A percentile compares a stretch with the other conserved stretches of the same genome.
These are phyloP conservation scores for Coprinopsis cinerea DNA, from an alignment of 768 basidiomycete genomes.

Conservation along the genomic window DNA sequence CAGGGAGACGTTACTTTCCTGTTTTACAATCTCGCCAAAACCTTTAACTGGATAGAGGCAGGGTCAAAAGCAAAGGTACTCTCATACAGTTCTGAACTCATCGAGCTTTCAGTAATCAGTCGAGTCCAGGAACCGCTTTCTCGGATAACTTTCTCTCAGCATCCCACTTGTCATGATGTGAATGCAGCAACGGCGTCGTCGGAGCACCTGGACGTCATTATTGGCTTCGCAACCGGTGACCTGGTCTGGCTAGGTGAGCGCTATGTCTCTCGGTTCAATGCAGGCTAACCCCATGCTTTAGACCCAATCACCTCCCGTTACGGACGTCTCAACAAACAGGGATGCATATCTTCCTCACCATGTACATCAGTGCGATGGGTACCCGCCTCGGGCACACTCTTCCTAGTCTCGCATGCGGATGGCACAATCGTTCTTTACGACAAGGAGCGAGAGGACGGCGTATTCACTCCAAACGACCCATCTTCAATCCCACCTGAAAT, in stretches of 20 bases:
- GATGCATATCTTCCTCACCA: constrained; percentile 71
- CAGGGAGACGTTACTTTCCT: constrained; percentile 82
- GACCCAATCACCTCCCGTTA: constrained; percentile 80
- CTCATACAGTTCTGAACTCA: neutral
- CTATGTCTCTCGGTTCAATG: constrained; percentile 4
- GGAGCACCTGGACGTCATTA: constrained; percentile 79
- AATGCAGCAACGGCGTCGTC: constrained; percentile 72
- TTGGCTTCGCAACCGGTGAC: constrained; percentile 94
- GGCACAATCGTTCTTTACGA: constrained; percentile 88
- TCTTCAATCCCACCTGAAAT: constrained; percentile 24
- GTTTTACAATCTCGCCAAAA: constrained; percentile 85
- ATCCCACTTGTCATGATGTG: constrained; percentile 89
- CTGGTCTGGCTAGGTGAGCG: constrained; percentile 85
- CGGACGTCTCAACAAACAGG: constrained; percentile 86
- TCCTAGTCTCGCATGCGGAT: constrained; percentile 84
- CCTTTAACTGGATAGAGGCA: constrained; percentile 80
- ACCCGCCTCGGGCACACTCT: constrained; percentile 70
- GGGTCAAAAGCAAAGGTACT: constrained; percentile 80
- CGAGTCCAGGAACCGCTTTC: constrained; percentile 71
- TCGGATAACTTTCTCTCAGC: constrained; percentile 77
- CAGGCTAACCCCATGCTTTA: constrained; percentile 21
- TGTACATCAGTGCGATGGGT: constrained; percentile 93
- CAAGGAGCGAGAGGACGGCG: constrained; percentile 84
- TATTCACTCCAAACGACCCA: constrained; percentile 62
- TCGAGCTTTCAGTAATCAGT: neutral